Base-by-base conservation (phyloP, 257 asterid genomes). In the Scutellaria barbata region DNA sequence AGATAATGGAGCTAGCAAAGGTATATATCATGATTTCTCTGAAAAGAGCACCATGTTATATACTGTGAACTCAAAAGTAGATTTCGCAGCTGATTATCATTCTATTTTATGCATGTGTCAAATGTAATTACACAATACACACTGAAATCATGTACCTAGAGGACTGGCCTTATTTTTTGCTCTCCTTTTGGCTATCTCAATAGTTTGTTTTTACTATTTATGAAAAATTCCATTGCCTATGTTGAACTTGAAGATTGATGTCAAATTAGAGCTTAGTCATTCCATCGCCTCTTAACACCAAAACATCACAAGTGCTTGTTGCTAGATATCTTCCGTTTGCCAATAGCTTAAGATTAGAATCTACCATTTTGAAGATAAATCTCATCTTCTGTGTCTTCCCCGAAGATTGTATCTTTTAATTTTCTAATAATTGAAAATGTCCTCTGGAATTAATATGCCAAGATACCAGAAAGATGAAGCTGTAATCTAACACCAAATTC, bases 81-180 rank as follows among this genome's bases (percentile, higher is more conserved):
- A 37, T 39, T 39, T 60, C n/a, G 22, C n/a, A n/a, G n/a, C 16
- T 60, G 25, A 39, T 3, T n/a, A 39, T 60, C 20, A 35, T 37
- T 8, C 8, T 17, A 8, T 39, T 37, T 14, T 55, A 11, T 61
- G 52, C 30, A 39, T 40, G 52, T 61, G 1, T 40, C 5, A 58
- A 59, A 8, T 13, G 46, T 33, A 35, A 37, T 14, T 59, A 33
- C 46, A 53, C 13, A 1, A 37, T 4, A 35, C 8, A 10, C 17
- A 63, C 9, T n/a, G 30, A 61, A 39, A 39, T 9, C 50, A 40
- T 61, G 51, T 41, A 61, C 8, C 67, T 39, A 40, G 35, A 61
- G 51, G 14, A 40, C 67, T 39, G 16, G 9, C 51, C 47, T 41
- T 61, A 40, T 61, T 39, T 60, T 10, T 35, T 8, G 9, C 67